phyloP scores from a whole-genome alignment of 73 alveolate species.

The Paramecium sonneborni region DNA sequence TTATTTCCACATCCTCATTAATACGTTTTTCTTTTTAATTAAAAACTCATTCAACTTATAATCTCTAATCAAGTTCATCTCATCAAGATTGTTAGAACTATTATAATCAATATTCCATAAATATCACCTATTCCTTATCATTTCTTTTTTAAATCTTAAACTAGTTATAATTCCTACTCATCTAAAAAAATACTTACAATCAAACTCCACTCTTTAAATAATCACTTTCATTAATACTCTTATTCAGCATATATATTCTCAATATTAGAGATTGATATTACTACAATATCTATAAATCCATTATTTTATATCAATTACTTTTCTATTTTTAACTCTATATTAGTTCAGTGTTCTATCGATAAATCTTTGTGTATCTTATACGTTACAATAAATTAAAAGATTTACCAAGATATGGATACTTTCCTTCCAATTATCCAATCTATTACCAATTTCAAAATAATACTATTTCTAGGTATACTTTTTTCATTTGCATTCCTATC shows the following conservation, averaged over 20 bases:
- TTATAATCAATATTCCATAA: background rate
- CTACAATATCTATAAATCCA: background rate
- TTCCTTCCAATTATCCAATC: background rate
- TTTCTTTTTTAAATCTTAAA: background rate
- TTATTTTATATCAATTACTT: background rate
- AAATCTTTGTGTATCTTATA: constrained; percentile 13
- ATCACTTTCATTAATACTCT: no score
- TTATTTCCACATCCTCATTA: background rate
- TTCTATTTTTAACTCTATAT: background rate
- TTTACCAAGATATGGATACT: background rate
- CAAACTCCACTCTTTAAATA: no score
- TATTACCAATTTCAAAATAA: background rate
- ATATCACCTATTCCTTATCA: background rate
- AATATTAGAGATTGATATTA: background rate
- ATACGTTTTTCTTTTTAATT: constrained; percentile 30
- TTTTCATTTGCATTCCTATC: background rate
- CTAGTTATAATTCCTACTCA: no score
- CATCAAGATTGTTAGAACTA: background rate
- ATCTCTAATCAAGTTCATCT: background rate
- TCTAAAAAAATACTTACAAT: no score
- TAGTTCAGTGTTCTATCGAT: background rate
- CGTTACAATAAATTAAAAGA: background rate
- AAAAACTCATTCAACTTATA: background rate
- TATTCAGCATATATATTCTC: no score
- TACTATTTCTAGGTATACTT: background rate